Conservation (phyloP, 2,329 filamentous ascomycete species). For the Penicillium corylophilum region DNA sequence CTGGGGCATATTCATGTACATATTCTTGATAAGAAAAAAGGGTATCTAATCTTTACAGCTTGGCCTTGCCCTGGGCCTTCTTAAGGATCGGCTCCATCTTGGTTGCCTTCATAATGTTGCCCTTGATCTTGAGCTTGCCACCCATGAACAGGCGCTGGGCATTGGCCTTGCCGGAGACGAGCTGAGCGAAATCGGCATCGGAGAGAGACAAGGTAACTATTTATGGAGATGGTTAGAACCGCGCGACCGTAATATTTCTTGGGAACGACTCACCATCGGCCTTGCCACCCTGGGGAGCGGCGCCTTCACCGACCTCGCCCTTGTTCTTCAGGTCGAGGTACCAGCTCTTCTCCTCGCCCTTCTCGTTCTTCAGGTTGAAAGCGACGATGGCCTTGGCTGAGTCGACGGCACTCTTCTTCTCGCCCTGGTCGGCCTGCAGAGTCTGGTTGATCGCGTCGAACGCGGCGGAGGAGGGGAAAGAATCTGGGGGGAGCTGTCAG, state of each 20-base stretch:
- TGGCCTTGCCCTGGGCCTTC: constrained; percentile 80
- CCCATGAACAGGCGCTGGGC: constrained; percentile 95
- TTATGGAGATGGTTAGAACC: constrained; percentile 6
- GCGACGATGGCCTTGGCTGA: constrained; percentile 83
- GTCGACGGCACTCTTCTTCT: constrained; percentile 85
- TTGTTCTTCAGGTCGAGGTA: constrained; percentile 93
- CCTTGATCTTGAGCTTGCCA: constrained; percentile 98
- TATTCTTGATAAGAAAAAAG: constrained; percentile 9
- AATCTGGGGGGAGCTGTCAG: constrained; percentile 52
- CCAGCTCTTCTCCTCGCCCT: constrained; percentile 80
- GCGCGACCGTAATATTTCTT: neutral
- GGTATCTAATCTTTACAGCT: constrained; percentile 54
- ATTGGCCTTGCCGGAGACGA: constrained; percentile 85
- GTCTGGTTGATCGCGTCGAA: constrained; percentile 83
- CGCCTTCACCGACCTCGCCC: constrained; percentile 76
- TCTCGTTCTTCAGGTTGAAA: constrained; percentile 87
- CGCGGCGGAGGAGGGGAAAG: constrained; percentile 84
- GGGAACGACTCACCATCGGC: constrained; percentile 66
- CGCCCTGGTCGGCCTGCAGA: constrained; percentile 66
- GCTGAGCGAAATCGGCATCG: constrained; percentile 80
- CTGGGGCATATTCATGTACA: constrained; percentile 11
- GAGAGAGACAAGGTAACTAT: constrained; percentile 81
- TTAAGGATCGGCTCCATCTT: constrained; percentile 92
- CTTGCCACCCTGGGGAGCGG: constrained; percentile 68
- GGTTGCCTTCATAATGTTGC: constrained; percentile 96